These are phyloP conservation scores for Mortierella hygrophila DNA, from an alignment of 192 early-diverging fungal genomes.

Conservation along the genomic window DNA sequence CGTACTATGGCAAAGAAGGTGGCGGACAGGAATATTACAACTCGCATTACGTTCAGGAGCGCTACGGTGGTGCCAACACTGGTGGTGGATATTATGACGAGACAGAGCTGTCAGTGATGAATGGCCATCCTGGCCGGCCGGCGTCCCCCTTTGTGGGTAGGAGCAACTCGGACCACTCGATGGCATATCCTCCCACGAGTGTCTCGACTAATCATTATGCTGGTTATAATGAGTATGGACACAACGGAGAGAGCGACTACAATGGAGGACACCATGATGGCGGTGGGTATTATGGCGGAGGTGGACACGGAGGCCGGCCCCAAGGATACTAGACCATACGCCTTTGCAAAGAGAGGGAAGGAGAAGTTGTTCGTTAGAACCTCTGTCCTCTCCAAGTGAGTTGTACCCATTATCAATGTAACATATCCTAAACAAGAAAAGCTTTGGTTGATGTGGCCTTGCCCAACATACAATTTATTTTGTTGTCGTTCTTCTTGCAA, in stretches of 20 bases:
- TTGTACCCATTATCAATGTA: background rate
- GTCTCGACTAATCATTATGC: conserved; percentile 31
- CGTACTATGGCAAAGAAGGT: conserved; percentile 40
- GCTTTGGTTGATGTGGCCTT: background rate
- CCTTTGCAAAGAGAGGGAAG: background rate
- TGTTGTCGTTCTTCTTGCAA: too few relatives aligned
- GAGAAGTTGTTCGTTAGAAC: background rate
- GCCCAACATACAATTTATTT: too few relatives aligned
- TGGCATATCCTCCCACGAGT: conserved; percentile 24
- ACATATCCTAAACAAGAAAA: background rate
- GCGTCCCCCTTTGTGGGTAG: conserved; percentile 3
- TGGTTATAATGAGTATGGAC: conserved; percentile 42
- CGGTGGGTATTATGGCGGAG: conserved; percentile 26
- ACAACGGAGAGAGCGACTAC: conserved; percentile 14
- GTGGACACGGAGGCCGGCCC: conserved; percentile 12
- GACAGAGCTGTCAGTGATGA: conserved; percentile 49
- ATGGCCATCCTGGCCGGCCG: conserved; percentile 15
- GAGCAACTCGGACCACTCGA: conserved; percentile 1
- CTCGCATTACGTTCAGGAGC: conserved; percentile 43
- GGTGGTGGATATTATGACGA: conserved; percentile 47
- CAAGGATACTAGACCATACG: conserved; percentile 6
- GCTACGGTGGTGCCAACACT: conserved; percentile 33
- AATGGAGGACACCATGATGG: conserved; percentile 20
- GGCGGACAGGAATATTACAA: conserved; percentile 32
- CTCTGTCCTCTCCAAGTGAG: background rate